phyloP scores from a whole-genome alignment of 202 grass and related monocot genomes.

The Eragrostis tef region DNA sequence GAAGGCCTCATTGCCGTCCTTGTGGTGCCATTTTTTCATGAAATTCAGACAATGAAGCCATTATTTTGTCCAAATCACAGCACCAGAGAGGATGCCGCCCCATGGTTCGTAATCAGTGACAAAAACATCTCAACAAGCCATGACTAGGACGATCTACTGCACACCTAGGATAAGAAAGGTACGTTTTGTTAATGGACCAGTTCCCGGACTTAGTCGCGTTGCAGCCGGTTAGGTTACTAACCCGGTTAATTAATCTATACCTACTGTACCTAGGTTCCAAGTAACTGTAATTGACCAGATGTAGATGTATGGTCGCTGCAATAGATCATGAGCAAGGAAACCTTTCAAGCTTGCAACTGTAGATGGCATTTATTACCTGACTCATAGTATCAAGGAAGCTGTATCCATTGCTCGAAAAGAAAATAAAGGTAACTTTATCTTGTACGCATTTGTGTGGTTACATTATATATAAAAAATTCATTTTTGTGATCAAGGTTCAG shows the following conservation, averaged over 20 bases:
- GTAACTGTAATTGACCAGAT: neutral
- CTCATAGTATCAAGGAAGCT: neutral
- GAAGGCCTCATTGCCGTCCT: neutral
- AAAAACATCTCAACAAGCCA: constrained; percentile 29
- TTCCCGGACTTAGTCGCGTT: neutral
- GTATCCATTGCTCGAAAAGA: neutral
- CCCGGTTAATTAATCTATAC: neutral
- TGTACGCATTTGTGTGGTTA: too few species aligned
- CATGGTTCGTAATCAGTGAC: neutral
- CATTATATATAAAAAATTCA: too few species aligned
- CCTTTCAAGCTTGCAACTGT: neutral
- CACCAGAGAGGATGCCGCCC: neutral
- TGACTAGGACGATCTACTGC: neutral
- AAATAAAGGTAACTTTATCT: neutral
- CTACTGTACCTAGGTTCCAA: neutral
- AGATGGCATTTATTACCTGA: too few species aligned
- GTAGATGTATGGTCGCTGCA: neutral
- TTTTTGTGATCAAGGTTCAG: neutral
- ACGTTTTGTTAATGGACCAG: neutral
- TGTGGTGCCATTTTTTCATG: neutral
- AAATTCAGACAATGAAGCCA: neutral
- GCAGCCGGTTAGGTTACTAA: neutral
- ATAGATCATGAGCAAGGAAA: neutral
- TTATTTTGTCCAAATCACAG: constrained; percentile 8
- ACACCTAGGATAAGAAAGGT: neutral